phyloP scores from a whole-genome alignment of 2,329 filamentous ascomycete genomes.

The Botrytis pseudocinerea region DNA sequence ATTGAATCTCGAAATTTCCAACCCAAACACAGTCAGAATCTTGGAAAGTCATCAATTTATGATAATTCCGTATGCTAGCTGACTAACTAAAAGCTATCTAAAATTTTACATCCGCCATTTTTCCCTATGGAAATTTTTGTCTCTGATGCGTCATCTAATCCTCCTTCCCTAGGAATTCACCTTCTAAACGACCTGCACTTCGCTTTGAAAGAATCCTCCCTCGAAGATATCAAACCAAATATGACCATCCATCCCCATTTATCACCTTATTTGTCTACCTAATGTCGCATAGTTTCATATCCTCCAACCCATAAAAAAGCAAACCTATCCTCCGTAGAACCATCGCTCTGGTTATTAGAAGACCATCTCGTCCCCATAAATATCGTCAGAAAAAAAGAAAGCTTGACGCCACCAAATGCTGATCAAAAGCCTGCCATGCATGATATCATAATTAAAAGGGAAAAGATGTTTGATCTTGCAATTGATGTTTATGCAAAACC shows the following conservation, averaged over 20 bases:
- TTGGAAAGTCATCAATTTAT: conserved; percentile 15
- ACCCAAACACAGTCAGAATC: not conserved
- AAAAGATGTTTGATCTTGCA: conserved; percentile 28
- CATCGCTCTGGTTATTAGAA: conserved; percentile 16
- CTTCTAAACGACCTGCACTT: conserved; percentile 43
- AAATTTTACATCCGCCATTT: conserved; percentile 10
- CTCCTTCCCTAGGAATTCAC: conserved; percentile 7
- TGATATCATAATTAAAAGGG: conserved; percentile 32
- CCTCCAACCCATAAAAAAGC: conserved; percentile 18
- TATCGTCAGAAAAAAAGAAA: conserved; percentile 27
- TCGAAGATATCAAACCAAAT: conserved; percentile 13
- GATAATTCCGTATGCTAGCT: not conserved
- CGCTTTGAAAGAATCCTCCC: conserved; percentile 30
- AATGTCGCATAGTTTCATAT: not conserved
- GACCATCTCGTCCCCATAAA: conserved; percentile 31
- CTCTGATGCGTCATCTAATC: conserved; percentile 11
- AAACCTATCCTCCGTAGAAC: conserved; percentile 9
- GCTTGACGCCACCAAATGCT: conserved; percentile 40
- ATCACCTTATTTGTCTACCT: conserved; percentile 2
- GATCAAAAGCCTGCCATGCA: conserved; percentile 39
- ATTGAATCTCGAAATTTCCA: not conserved
- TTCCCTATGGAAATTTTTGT: not conserved
- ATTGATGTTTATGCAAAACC: conserved; percentile 74
- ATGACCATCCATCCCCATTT: conserved; percentile 5
- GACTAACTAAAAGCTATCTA: conserved; percentile 17